Evolutionary conservation across 805 yeast species (phyloP), one percentile per base, ranked within the genome.

Genomic region (Lipomyces japonicus): DNA sequence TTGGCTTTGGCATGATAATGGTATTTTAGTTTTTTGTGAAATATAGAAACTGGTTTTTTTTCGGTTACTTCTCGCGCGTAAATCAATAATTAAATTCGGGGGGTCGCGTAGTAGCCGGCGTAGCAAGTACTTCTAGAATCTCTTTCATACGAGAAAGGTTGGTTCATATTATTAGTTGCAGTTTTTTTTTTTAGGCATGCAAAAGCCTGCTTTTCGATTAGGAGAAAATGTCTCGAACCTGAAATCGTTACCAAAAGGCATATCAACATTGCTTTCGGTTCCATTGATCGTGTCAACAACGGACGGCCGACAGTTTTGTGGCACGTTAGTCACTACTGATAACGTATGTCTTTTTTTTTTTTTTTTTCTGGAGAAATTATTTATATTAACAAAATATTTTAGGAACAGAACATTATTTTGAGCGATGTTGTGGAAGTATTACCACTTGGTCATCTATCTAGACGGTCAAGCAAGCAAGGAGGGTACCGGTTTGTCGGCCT

Each of bases 171-270:
- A 28, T 28, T 14, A 28, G 32, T 14, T 14, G 32, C 32, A 14
- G 32, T 28, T 10, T 28, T 28, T 28, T n/a, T n/a, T n/a, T n/a
- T n/a, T n/a, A n/a, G n/a, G n/a, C n/a, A n/a, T n/a, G n/a, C n/a
- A n/a, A n/a, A n/a, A n/a, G n/a, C n/a, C n/a, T n/a, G n/a, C n/a
- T n/a, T n/a, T n/a, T n/a, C n/a, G n/a, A 14, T 28, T 28, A 28
- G 32, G 32, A 28, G 21, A 18, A 34, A 34, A 34, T 14, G 37
- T 14, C 37, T 12, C 37, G 16, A 34, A 34, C 16, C 21, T 12
- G 37, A 6, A 14, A 12, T 34, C n/a, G 37, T n/a, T 34, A n/a
- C 37, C 37, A n/a, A 19, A 19, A 6, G 79, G 78, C 57, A 65
- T 55, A 12, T 30, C 23, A 24, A 36, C 30, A 36, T 57, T 42